These are phyloP conservation scores for Picea abies DNA, from an alignment of 83 land plant genomes.

Conservation along the genomic window DNA sequence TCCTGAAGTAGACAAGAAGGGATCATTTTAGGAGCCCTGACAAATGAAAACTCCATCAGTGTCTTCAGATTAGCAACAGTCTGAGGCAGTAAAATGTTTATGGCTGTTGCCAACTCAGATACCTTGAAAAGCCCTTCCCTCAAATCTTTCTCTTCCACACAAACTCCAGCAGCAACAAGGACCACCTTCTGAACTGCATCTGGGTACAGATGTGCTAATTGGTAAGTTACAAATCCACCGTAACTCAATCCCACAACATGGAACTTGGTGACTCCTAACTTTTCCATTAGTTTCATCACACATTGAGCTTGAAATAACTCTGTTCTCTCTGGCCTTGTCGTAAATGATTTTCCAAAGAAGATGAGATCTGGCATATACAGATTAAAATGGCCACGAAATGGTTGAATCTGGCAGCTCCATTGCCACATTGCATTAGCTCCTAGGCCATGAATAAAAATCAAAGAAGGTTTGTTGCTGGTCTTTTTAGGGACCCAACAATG, in stretches of 20 bases:
- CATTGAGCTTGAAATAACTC: conserved; percentile 24
- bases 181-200: conserved; percentile 16
- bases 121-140: conserved; percentile 15
- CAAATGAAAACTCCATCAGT: conserved; percentile 9
- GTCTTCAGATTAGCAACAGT: conserved; percentile 12
- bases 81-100: conserved; percentile 11
- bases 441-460: conserved; percentile 8
- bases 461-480: no score
- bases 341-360: conserved; percentile 23
- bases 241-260: conserved; percentile 23
- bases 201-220: no score
- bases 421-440: conserved; percentile 14
- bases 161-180: conserved; percentile 18
- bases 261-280: conserved; percentile 16
- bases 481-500: no score
- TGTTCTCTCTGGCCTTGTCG: conserved; percentile 17
- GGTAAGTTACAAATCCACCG: conserved; percentile 24
- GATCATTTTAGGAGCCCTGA: conserved; percentile 15
- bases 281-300: conserved; percentile 10
- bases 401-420: conserved; percentile 19
- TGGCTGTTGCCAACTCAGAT: not conserved
- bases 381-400: conserved; percentile 8
- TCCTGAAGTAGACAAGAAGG: not conserved
- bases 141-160: conserved; percentile 15
- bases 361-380: conserved; percentile 25